A percentile compares a stretch with the other conserved stretches of the same genome.
phyloP scores from a whole-genome alignment of 768 basidiomycete species.

The Suillus spraguei region DNA sequence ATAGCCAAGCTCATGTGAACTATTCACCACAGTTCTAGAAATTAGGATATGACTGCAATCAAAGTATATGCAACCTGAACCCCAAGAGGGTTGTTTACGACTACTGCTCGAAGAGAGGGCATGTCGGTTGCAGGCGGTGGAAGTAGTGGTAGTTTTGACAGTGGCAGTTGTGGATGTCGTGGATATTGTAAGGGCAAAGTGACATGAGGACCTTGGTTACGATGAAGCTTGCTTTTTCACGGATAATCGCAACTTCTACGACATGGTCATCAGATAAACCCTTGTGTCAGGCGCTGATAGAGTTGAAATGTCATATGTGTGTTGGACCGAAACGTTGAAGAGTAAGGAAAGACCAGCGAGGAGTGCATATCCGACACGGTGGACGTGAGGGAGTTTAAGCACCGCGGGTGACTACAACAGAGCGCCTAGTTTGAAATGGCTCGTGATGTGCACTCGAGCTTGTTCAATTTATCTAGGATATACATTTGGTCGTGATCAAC shows the following conservation, averaged over 20 bases:
- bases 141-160: background rate
- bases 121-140: background rate
- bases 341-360: background rate
- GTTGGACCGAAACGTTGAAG: background rate
- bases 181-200: too few species aligned
- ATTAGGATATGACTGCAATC: too few species aligned
- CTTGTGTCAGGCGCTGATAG: background rate
- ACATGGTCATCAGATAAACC: background rate
- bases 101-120: background rate
- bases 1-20: background rate
- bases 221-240: background rate
- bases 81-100: background rate
- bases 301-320: background rate
- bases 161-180: too few species aligned
- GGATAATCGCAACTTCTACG: background rate
- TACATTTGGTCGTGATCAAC: too few species aligned
- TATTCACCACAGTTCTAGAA: background rate
- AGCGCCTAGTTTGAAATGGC: too few species aligned
- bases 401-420: too few species aligned
- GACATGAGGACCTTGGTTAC: background rate
- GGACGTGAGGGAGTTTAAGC: background rate
- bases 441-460: too few species aligned
- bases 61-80: background rate
- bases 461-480: too few species aligned
- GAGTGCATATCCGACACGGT: background rate